phyloP scores from a whole-genome alignment of 2,329 filamentous ascomycete species.

The Whalleya microplaca region DNA sequence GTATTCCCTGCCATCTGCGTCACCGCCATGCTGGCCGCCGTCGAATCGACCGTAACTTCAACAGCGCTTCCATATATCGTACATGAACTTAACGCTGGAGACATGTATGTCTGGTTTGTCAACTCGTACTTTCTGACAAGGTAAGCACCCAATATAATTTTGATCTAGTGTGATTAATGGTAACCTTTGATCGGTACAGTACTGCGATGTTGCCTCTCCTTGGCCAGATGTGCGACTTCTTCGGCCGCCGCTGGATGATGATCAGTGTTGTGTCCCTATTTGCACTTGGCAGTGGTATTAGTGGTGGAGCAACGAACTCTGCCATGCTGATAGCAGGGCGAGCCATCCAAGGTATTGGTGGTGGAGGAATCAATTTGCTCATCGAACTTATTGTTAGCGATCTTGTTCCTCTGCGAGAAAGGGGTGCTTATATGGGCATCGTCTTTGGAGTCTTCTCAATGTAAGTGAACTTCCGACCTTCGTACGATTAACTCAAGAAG shows the following conservation, averaged over 20 bases:
- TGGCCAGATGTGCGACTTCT: no score
- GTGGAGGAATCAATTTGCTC: slow-evolving; percentile 36
- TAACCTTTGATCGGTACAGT: no score
- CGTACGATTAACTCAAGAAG: no score
- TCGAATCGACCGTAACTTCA: slow-evolving; percentile 13
- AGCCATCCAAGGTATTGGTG: slow-evolving; percentile 46
- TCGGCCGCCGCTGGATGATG: no score
- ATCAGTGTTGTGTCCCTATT: no score
- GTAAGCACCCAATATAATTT: no score
- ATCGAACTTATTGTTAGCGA: slow-evolving; percentile 51
- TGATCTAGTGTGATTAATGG: no score
- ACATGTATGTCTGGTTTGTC: slow-evolving; percentile 15
- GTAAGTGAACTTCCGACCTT: no score
- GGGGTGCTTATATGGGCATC: slow-evolving; percentile 42
- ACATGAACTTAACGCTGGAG: slow-evolving; percentile 1
- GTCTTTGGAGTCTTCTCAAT: no score
- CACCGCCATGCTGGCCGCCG: background rate
- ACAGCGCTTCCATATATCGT: slow-evolving; percentile 12
- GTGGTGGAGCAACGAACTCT: slow-evolving; percentile 43
- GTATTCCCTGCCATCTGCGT: slow-evolving; percentile 32
- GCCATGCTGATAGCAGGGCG: slow-evolving; percentile 44
- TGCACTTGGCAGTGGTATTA: slow-evolving; percentile 48
- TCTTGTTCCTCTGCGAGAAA: slow-evolving; percentile 48
- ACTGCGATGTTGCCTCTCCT: no score
- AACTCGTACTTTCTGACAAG: slow-evolving; percentile 7